Conservation (phyloP, 108 stramenopile species). For the Skeletonema marinoi region DNA sequence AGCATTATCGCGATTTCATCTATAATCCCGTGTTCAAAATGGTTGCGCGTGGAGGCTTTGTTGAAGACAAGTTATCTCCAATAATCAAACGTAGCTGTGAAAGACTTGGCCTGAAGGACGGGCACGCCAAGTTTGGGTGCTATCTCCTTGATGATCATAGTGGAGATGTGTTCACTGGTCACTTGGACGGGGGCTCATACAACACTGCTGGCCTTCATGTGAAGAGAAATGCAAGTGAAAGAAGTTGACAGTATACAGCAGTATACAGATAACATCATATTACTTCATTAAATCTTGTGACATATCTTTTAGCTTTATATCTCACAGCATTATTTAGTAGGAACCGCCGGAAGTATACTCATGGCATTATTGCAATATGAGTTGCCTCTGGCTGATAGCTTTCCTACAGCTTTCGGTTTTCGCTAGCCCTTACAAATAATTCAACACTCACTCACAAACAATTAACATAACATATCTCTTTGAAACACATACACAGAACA, state of each 20-base stretch:
- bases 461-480: neutral
- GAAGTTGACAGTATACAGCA: neutral
- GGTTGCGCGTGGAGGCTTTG: constrained; percentile 85
- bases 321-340: neutral
- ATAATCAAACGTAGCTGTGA: constrained; percentile 66
- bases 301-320: neutral
- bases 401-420: neutral
- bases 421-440: neutral
- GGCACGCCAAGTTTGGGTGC: constrained; percentile 78
- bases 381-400: neutral
- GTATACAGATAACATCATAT: neutral
- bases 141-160: constrained; percentile 86
- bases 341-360: neutral
- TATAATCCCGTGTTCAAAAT: constrained; percentile 76
- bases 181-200: constrained; percentile 83
- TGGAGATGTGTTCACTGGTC: constrained; percentile 82
- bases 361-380: neutral
- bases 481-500: neutral
- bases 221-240: neutral
- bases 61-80: constrained; percentile 84
- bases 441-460: neutral
- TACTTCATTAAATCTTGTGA: neutral
- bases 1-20: constrained; percentile 84
- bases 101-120: constrained; percentile 66
- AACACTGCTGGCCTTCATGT: constrained; percentile 12